These are phyloP conservation scores for Falciphora oryzae DNA, from an alignment of 2,329 filamentous ascomycete genomes.

Conservation along the genomic window DNA sequence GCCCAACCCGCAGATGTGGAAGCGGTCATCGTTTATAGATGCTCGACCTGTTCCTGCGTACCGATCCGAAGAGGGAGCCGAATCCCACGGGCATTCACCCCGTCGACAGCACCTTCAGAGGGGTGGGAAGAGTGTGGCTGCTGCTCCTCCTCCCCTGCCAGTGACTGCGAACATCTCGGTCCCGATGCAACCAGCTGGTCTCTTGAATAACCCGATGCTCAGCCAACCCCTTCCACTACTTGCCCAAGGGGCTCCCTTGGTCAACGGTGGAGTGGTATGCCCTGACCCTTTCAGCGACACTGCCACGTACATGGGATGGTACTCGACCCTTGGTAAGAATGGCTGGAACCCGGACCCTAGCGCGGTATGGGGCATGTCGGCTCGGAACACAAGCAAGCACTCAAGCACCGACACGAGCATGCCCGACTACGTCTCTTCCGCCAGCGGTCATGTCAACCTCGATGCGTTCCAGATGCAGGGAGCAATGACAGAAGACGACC, in stretches of 20 bases:
- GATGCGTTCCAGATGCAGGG: conserved; percentile 24
- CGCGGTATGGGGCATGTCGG: conserved; percentile 14
- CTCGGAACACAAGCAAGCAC: conserved; percentile 16
- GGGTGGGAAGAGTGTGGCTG: background rate
- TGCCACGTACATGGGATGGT: conserved; percentile 21
- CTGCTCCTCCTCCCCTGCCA: background rate
- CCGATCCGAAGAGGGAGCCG: conserved; percentile 38
- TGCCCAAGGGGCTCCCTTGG: background rate
- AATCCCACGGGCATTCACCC: conserved; percentile 61
- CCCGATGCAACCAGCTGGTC: background rate
- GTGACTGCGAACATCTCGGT: background rate
- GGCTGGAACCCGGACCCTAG: conserved; percentile 10
- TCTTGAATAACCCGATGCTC: conserved; percentile 4
- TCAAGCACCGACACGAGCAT: conserved; percentile 36
- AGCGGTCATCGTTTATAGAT: conserved; percentile 36
- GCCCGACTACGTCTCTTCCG: conserved; percentile 31
- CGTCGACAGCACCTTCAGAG: conserved; percentile 28
- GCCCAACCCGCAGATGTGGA: conserved; percentile 70
- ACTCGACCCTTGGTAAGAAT: background rate
- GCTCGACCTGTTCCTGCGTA: conserved; percentile 36
- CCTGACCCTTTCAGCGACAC: conserved; percentile 23
- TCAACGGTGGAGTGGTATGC: conserved; percentile 15
- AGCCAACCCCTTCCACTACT: conserved; percentile 7
- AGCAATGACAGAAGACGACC: conserved; percentile 27
- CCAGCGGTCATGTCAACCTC: conserved; percentile 14